Evolutionary conservation across 2,329 filamentous ascomycete genomes (phyloP).

Genomic region (Penicillium olsonii): DNA sequence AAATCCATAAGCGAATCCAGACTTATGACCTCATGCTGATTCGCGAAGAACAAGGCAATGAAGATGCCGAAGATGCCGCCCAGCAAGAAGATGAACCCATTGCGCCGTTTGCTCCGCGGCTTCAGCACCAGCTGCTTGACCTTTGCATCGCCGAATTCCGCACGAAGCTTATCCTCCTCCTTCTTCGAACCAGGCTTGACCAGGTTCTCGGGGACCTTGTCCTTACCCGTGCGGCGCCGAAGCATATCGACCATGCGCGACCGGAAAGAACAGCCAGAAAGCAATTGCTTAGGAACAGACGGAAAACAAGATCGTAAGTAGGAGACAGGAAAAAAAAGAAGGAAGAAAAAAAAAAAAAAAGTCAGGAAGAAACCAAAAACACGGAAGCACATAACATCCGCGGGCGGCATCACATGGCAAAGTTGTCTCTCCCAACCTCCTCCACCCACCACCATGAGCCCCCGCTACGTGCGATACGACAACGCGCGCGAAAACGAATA

Average conservation of each 20-base stretch:
- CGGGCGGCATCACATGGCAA: conserved; percentile 28
- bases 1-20: conserved; percentile 70
- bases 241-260: conserved; percentile 33
- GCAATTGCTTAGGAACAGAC: conserved; percentile 1
- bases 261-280: conserved; percentile 3
- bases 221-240: conserved; percentile 45
- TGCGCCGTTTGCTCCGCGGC: conserved; percentile 67
- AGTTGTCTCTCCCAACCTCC: not conserved
- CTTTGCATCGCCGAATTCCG: conserved; percentile 20
- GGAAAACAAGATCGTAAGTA: not conserved
- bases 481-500: conserved; percentile 62
- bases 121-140: conserved; percentile 37
- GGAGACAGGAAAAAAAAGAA: conserved; percentile 5
- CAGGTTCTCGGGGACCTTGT: conserved; percentile 28
- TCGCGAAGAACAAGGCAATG: conserved; percentile 86
- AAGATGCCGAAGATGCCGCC: conserved; percentile 89
- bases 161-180: conserved; percentile 21
- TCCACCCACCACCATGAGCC: conserved; percentile 27
- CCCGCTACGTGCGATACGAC: conserved; percentile 63
- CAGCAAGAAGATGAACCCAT: conserved; percentile 79
- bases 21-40: conserved; percentile 84
- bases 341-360: conserved; percentile 9
- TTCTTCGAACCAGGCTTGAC: conserved; percentile 17
- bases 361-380: not conserved
- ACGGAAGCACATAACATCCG: conserved; percentile 9